Evolutionary conservation across 345 rosid genomes (phyloP).

Genomic region (Odontarrhena argentea): DNA sequence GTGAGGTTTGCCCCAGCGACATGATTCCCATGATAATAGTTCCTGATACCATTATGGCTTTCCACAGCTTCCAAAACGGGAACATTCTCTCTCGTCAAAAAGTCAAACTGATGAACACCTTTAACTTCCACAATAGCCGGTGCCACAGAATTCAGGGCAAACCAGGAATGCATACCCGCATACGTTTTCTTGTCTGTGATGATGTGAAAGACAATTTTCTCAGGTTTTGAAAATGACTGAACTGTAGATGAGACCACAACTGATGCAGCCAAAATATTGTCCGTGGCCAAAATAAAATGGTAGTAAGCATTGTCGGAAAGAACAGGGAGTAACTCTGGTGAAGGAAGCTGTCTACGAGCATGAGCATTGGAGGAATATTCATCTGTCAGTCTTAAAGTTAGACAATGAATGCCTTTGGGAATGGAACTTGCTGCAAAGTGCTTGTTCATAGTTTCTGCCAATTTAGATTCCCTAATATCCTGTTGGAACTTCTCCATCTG

Average conservation of each 20-base stretch:
- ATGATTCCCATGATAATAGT: constrained; percentile 97
- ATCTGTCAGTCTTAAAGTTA: constrained; percentile 91
- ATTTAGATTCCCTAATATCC: constrained; percentile 88
- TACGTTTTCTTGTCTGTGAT: constrained; percentile 99
- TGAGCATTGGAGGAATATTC: constrained; percentile 99
- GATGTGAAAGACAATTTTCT: constrained; percentile 91
- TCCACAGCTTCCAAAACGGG: constrained; percentile 99
- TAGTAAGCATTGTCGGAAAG: constrained; percentile 87
- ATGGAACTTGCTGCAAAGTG: constrained; percentile 99
- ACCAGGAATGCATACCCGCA: constrained; percentile 99
- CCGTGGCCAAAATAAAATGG: constrained; percentile 88
- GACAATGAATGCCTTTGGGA: constrained; percentile 97
- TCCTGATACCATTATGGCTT: constrained; percentile 76
- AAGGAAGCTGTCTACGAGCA: constrained; percentile 96
- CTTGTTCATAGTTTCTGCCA: constrained; percentile 95
- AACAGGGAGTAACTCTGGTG: constrained; percentile 96
- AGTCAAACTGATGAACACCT: constrained; percentile 98
- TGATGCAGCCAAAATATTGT: constrained; percentile 97
- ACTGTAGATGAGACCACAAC: constrained; percentile 93
- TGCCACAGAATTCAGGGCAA: constrained; percentile 81
- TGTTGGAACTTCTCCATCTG: constrained; percentile 95
- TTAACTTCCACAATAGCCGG: constrained; percentile 94
- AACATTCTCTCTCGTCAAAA: constrained; percentile 98
- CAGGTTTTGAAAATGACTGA: constrained; percentile 82
- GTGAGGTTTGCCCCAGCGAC: constrained; percentile 82